These are phyloP conservation scores for Solanum hybrid DNA, from an alignment of 305 asterid genomes.

Conservation along the genomic window DNA sequence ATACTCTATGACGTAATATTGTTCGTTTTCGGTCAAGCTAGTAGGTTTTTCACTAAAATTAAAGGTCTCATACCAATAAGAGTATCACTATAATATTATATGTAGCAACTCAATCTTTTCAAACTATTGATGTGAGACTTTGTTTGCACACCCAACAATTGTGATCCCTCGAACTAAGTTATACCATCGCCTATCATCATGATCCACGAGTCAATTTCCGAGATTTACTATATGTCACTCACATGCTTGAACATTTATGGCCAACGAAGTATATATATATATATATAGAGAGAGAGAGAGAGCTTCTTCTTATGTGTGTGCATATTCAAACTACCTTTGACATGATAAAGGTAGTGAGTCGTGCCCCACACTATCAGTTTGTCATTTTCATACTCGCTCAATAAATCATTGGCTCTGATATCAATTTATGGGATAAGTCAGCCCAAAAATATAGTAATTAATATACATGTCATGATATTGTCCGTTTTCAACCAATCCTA, in stretches of 20 bases:
- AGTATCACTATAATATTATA: not conserved
- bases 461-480: not conserved
- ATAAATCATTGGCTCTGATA: not conserved
- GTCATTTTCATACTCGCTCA: not conserved
- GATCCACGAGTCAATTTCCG: not conserved
- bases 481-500: not conserved
- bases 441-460: not conserved
- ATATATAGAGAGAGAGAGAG: too few relatives aligned
- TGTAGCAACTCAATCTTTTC: not conserved
- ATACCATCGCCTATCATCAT: not conserved
- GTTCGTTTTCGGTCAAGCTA: rapidly evolving
- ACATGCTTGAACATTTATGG: too few relatives aligned
- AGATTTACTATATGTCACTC: not conserved
- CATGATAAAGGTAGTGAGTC: not conserved
- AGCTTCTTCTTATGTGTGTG: too few relatives aligned
- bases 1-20: not conserved
- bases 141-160: not conserved
- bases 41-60: rapidly evolving
- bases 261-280: too few relatives aligned
- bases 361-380: not conserved
- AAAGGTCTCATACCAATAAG: not conserved
- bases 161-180: not conserved
- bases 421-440: not conserved
- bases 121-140: not conserved
- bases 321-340: not conserved